Base-by-base conservation (phyloP, 805 yeast genomes). In the Candida vaughaniae region DNA sequence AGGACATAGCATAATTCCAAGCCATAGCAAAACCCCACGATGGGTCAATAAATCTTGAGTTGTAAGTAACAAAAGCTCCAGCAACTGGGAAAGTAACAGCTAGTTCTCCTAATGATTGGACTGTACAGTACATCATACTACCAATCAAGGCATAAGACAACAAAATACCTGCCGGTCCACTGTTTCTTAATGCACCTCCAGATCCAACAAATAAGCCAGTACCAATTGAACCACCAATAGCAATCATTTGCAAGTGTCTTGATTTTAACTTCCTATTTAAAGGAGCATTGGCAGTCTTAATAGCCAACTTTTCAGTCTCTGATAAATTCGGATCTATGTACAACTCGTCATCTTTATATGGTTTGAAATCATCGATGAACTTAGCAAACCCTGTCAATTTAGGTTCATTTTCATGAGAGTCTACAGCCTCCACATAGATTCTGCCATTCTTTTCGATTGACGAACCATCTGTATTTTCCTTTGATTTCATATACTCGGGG, bases 151-250 rank as follows among this genome's bases (percentile, higher is more conserved):
- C 47, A 66, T 80, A 80, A 35, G 78, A 82, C 39, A 80, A 77
- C 32, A 81, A 52, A 47, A 68, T 37, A 84, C 82, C 71, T 44
- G 82, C 85, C 11, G 93, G 91, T 23, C 93, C 93, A 56, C 87
- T 85, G 22, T 71, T 64, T 17, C 71, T 49, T 37, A 85, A 60
- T 3, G 86, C 75, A 17, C 73, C 60, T 45, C 87, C 86, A 3
- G 88, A 75, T 55, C 89, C 89, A 27, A 87, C 82, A 45, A 87
- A 79, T 38, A 87, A 68, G 56, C 93, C 95, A n/a, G 93, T 83
- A 52, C 95, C 95, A 50, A 86, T 85, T 42, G 85, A 75, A 35
- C 91, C 90, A 49, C 91, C 93, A 46, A 82, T 76, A 25, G 86
- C 79, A 43, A 82, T 73, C 75, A 82, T 78, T 46, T 79, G 78